These are phyloP conservation scores for Cyberlindnera euphorbiae DNA, from an alignment of 805 yeast genomes.

Conservation along the genomic window DNA sequence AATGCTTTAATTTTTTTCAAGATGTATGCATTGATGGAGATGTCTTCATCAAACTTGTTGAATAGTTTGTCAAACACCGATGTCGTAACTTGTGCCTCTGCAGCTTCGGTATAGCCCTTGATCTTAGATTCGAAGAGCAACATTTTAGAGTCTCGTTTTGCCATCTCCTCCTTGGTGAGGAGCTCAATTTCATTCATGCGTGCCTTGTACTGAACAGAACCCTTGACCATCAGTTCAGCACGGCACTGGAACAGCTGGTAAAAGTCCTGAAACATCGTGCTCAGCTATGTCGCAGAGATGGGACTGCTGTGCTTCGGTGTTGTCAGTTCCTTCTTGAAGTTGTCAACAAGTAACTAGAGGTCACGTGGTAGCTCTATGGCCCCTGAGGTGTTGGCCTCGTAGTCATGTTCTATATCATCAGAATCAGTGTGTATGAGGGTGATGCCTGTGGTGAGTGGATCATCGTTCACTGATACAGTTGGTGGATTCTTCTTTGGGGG, in stretches of 20 bases:
- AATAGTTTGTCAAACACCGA: slow-evolving; percentile 16
- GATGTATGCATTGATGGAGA: slow-evolving; percentile 15
- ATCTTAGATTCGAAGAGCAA: slow-evolving; percentile 4
- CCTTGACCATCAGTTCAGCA: slow-evolving; percentile 16
- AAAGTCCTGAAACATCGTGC: slow-evolving; percentile 19
- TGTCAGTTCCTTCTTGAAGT: slow-evolving; percentile 19
- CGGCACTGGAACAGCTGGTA: slow-evolving; percentile 12
- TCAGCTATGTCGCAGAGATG: slow-evolving; percentile 15
- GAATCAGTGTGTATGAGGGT: background rate
- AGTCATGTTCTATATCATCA: slow-evolving; percentile 2
- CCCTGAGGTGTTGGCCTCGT: too few species aligned
- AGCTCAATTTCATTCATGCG: slow-evolving; percentile 4
- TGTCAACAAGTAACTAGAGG: slow-evolving; percentile 8
- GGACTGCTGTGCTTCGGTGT: slow-evolving; percentile 23
- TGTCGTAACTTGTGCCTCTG: slow-evolving; percentile 14
- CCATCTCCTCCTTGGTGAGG: slow-evolving; percentile 10
- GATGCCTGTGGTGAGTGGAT: slow-evolving; percentile 2
- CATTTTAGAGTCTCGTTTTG: slow-evolving; percentile 1
- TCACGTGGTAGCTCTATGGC: slow-evolving; percentile 11
- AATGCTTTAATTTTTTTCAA: slow-evolving; percentile 13
- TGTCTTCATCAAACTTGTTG: slow-evolving; percentile 13
- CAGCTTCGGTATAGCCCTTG: slow-evolving; percentile 14
- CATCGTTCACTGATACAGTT: slow-evolving; percentile 7
- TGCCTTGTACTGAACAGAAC: slow-evolving; percentile 6
- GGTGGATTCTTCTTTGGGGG: slow-evolving; percentile 10